Evolutionary conservation across 192 early-diverging fungal genomes (phyloP), one percentile per base, ranked within the genome.

Genomic region (Coemansia sp.): DNA sequence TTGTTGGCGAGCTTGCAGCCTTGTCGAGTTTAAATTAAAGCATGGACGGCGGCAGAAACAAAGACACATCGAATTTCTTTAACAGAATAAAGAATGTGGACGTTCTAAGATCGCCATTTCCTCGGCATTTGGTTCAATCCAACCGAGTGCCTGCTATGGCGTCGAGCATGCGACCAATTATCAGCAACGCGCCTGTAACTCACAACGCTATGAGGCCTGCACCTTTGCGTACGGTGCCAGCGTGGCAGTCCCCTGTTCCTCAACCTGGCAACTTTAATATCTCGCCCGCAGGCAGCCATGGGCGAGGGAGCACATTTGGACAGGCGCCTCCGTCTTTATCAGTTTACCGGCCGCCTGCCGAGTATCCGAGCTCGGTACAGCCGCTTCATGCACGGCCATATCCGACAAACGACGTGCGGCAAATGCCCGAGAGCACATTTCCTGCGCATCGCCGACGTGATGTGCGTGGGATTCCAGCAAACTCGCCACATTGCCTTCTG

Each of bases 301-400:
- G 48, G 6, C 61, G 20, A 4, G 14, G 16, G 10, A 37, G 51
- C 1, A 41, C 16, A 1, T 12, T 19, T 29, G 68, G 39, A 6
- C 59, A 57, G 19, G 32, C 11, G 16, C 60, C 59, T n/a, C 55
- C 35, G 27, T 56, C 51, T 4, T 52, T 60, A 18, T 54, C 38
- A 7, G n/a, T 55, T 4, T 63, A 75, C 20, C 64, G 58, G 13
- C 38, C 61, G 48, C 61, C 65, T 53, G 22, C 69, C 22, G 67
- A 71, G 18, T 77, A 71, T 23, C 68, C 74, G 13, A 61, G 22
- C 52, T 77, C 74, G 2, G 74, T 77, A 1, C 74, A 77, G 56
- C 74, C 74, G 12, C 49, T 71, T 22, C 61, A 69, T 18, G 52
- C 41, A 26, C 74, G 58, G 8, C 51, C 55, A 12, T 61, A 66